These are phyloP conservation scores for Hyphopichia wangnamkhiaoensis DNA, from an alignment of 1,139 yeast genomes.

Conservation along the genomic window DNA sequence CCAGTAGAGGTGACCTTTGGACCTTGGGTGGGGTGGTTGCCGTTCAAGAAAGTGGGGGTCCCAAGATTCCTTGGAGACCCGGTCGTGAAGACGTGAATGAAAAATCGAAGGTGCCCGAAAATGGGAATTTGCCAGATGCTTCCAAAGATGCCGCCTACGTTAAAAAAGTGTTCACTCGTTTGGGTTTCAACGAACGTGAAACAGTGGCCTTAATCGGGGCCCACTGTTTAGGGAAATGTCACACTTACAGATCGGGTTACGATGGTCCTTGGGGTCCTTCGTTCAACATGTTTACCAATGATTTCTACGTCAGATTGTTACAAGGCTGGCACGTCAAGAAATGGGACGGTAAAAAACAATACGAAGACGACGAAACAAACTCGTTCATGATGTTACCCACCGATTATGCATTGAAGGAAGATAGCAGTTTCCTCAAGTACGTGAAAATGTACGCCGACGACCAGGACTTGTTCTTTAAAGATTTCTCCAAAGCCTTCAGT, in stretches of 20 bases:
- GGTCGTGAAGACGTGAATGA: constrained; percentile 52
- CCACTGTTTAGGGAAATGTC: constrained; percentile 82
- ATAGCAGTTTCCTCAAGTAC: constrained; percentile 62
- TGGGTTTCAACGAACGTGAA: constrained; percentile 82
- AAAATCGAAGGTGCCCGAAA: constrained; percentile 50
- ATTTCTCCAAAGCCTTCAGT: constrained; percentile 68
- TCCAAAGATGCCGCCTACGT: constrained; percentile 68
- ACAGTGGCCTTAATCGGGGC: constrained; percentile 88
- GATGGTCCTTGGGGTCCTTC: constrained; percentile 97
- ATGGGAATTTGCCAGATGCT: constrained; percentile 83
- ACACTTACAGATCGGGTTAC: constrained; percentile 64
- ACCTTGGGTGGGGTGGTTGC: constrained; percentile 86
- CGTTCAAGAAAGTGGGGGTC: constrained; percentile 85
- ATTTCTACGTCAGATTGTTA: constrained; percentile 71
- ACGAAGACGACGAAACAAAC: constrained; percentile 70
- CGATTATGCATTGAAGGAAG: constrained; percentile 73
- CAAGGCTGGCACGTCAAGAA: constrained; percentile 75
- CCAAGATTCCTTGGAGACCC: constrained; percentile 83
- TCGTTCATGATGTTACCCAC: constrained; percentile 91
- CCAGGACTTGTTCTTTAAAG: constrained; percentile 66
- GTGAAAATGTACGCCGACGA: constrained; percentile 74
- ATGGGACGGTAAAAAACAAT: constrained; percentile 79
- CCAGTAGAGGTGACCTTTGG: constrained; percentile 85
- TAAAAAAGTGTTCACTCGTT: constrained; percentile 61
- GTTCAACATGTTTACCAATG: constrained; percentile 81